phyloP scores from a whole-genome alignment of 345 rosid species.

The Ailanthus altissimus region DNA sequence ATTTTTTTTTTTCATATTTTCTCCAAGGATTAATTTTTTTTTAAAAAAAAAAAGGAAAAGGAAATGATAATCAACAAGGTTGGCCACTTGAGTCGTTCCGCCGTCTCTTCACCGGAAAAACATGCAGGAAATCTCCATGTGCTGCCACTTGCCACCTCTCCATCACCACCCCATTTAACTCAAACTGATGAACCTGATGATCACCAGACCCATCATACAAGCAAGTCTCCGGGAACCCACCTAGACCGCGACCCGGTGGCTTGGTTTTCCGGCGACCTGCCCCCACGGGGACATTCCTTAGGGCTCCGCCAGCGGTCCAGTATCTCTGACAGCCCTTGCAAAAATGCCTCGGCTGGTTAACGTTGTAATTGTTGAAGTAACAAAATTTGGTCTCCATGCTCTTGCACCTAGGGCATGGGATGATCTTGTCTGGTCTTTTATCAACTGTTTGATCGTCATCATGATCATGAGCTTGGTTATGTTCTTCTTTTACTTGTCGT shows the following conservation, averaged over 20 bases:
- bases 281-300: slow-evolving; percentile 88
- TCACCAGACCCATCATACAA: slow-evolving; percentile 45
- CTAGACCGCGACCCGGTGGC: slow-evolving; percentile 50
- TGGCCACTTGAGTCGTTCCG: slow-evolving; percentile 55
- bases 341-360: slow-evolving; percentile 95
- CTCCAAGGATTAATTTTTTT: neutral
- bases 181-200: slow-evolving; percentile 43
- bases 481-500: slow-evolving; percentile 44
- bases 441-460: slow-evolving; percentile 41
- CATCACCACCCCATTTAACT: slow-evolving; percentile 50
- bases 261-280: slow-evolving; percentile 92
- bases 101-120: slow-evolving; percentile 61
- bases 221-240: slow-evolving; percentile 36
- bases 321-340: slow-evolving; percentile 98
- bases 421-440: slow-evolving; percentile 82
- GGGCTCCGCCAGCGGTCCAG: slow-evolving; percentile 98
- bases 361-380: slow-evolving; percentile 96
- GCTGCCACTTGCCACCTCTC: slow-evolving; percentile 61
- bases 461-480: slow-evolving; percentile 28
- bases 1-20: slow-evolving; percentile 20
- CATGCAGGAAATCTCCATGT: slow-evolving; percentile 59
- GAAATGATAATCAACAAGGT: slow-evolving; percentile 38
- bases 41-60: slow-evolving; percentile 9
- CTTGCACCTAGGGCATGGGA: slow-evolving; percentile 93
- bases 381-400: slow-evolving; percentile 98